A percentile compares a stretch with the other conserved stretches of the same genome.
Conservation (phyloP, 2,329 filamentous ascomycete species). For the Fusarium udum region DNA sequence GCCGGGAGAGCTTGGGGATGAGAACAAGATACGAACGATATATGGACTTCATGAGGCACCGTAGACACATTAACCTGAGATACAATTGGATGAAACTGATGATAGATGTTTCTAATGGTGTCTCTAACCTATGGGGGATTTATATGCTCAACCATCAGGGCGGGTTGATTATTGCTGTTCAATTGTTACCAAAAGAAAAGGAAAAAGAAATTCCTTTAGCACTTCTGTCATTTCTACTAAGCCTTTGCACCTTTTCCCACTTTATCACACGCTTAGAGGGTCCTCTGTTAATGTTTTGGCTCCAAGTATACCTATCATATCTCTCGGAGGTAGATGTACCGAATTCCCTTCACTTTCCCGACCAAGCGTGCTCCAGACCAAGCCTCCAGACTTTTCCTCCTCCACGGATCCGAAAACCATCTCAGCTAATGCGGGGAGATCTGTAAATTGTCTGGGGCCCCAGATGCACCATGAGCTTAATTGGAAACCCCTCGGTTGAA, state of each 20-base stretch:
- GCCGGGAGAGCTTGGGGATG: not conserved
- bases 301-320: not conserved
- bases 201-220: fast-evolving
- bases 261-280: not conserved
- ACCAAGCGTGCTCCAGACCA: not conserved
- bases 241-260: fast-evolving
- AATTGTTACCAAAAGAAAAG: not conserved
- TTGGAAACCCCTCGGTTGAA: not conserved
- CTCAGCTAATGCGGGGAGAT: not conserved
- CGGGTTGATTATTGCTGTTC: not conserved
- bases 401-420: not conserved
- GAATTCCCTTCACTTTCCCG: not conserved
- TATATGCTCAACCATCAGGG: fast-evolving
- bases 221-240: not conserved
- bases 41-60: conserved; percentile 8
- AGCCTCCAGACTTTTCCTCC: not conserved
- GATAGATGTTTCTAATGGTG: no score
- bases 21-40: conserved; percentile 2
- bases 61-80: not conserved
- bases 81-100: fast-evolving
- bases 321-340: not conserved
- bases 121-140: fast-evolving
- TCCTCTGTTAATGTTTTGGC: fast-evolving
- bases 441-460: not conserved
- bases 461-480: not conserved